Base-by-base conservation (phyloP, 345 rosid species). In the Linum tenue region DNA sequence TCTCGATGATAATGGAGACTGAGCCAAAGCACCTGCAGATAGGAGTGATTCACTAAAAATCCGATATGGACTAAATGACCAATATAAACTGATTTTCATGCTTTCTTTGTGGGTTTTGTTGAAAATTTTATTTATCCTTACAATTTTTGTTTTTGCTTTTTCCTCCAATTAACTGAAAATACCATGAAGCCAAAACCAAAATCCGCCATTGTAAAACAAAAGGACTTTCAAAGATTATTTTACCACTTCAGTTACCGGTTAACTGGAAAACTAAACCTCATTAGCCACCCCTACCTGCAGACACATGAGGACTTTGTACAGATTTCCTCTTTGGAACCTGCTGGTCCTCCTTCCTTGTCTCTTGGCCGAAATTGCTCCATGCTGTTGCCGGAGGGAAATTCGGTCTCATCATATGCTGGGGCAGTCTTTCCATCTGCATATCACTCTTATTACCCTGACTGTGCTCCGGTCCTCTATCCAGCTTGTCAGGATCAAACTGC, bases 1-100 rank as follows among this genome's bases (percentile, higher is more conserved):
- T 83, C 85, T 94, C 64, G 97, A 86, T 57, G 99, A 90, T 66
- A 85, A 76, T 56, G 99, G 97, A 64, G 99, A 90, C 57, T 90
- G 99, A 68, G 89, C 83, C 73, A 86, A 76, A 59, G 84, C 81
- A 67, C 98, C 97, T 57, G 83, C 67, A 37, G 97, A 86, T 72
- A 90, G 31, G 31, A 22, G 31, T 22, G 31, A 1, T 22, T 22
- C 31, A 22, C 31, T 22, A 22, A 22, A 22, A 22, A 22, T 22
- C 31, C 31, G 31, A 22, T 22, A 22, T 22, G 31, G 31, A 22
- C 31, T 22, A 22, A 22, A 22, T 22, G 31, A 22, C 31, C 31
- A 22, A 22, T 22, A 22, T 22, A 22, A 22, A 22, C 31, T 22
- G 31, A 22, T 22, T 22, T 22, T 22, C 31, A 22, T 22, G 31